These are phyloP conservation scores for Metschnikowia gelsemii DNA, from an alignment of 805 yeast species.

Conservation along the genomic window DNA sequence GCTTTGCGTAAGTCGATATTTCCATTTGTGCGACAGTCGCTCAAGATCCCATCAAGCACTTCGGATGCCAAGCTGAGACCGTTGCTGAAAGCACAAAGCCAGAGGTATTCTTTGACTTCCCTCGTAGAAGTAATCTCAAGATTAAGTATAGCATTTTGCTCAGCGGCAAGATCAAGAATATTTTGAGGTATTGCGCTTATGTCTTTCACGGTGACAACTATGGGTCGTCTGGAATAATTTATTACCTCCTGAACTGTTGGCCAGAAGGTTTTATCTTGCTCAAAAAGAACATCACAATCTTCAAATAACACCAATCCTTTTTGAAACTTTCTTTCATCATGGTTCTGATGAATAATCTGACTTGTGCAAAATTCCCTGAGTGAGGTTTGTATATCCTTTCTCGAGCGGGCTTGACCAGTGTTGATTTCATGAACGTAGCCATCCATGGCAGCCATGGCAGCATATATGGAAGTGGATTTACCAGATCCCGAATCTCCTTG, in stretches of 20 bases:
- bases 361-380: slow-evolving; percentile 83
- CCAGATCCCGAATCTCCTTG: slow-evolving; percentile 76
- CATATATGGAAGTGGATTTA: slow-evolving; percentile 70
- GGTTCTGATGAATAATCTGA: slow-evolving; percentile 62
- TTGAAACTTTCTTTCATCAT: slow-evolving; percentile 35
- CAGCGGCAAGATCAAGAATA: slow-evolving; percentile 45
- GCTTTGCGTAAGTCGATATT: slow-evolving; percentile 48
- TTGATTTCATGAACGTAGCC: slow-evolving; percentile 84
- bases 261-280: slow-evolving; percentile 83
- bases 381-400: slow-evolving; percentile 62
- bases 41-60: slow-evolving; percentile 29
- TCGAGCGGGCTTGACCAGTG: slow-evolving; percentile 68
- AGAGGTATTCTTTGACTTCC: slow-evolving; percentile 34
- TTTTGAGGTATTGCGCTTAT: slow-evolving; percentile 46
- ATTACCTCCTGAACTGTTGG: slow-evolving; percentile 60
- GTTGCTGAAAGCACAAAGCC: slow-evolving; percentile 37
- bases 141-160: slow-evolving; percentile 40
- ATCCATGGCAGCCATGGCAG: slow-evolving; percentile 57
- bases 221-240: slow-evolving; percentile 62
- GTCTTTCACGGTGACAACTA: slow-evolving; percentile 63
- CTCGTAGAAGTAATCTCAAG: slow-evolving; percentile 25
- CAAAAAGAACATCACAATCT: slow-evolving; percentile 80
- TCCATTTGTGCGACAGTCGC: slow-evolving; percentile 19
- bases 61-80: slow-evolving; percentile 34
- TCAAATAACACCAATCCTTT: slow-evolving; percentile 76